Evolutionary conservation across 2,329 filamentous ascomycete species (phyloP).

Genomic region (Fusarium virguliforme): DNA sequence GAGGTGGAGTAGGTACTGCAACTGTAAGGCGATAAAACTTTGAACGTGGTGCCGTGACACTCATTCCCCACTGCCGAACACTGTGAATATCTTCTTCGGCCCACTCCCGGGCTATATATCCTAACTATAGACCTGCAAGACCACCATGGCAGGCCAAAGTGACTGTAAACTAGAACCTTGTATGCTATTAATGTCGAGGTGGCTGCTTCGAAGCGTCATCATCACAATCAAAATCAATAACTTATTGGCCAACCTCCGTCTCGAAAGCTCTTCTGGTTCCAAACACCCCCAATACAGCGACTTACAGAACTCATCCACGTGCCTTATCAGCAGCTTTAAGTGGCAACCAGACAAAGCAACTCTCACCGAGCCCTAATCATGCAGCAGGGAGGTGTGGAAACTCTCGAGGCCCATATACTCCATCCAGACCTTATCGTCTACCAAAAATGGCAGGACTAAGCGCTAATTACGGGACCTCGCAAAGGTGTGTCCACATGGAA

Average conservation of each 20-base stretch:
- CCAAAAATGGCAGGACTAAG: slow-evolving; percentile 33
- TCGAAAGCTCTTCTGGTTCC: background rate
- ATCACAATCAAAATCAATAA: too few relatives aligned
- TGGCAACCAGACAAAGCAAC: slow-evolving; percentile 13
- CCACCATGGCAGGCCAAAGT: too few relatives aligned
- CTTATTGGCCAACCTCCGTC: background rate
- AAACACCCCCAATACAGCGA: background rate
- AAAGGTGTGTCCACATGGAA: slow-evolving; percentile 35
- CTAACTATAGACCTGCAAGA: too few relatives aligned
- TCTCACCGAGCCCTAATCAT: slow-evolving; percentile 22
- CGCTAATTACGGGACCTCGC: slow-evolving; percentile 8
- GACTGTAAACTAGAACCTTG: too few relatives aligned
- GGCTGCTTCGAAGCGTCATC: too few relatives aligned
- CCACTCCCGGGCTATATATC: too few relatives aligned
- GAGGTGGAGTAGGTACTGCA: too few relatives aligned
- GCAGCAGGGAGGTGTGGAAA: slow-evolving; percentile 30
- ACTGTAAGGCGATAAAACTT: too few relatives aligned
- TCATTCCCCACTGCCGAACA: too few relatives aligned
- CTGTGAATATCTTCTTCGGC: too few relatives aligned
- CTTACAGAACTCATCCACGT: slow-evolving; percentile 3
- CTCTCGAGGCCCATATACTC: slow-evolving; percentile 32
- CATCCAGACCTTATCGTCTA: slow-evolving; percentile 21
- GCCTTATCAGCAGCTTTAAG: background rate
- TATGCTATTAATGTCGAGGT: too few relatives aligned
- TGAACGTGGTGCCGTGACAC: too few relatives aligned